Percentiles rank a stretch among this genome's conserved stretches.
These are phyloP conservation scores for Stenogyne calaminthoides DNA, from an alignment of 305 asterid genomes.

Conservation along the genomic window DNA sequence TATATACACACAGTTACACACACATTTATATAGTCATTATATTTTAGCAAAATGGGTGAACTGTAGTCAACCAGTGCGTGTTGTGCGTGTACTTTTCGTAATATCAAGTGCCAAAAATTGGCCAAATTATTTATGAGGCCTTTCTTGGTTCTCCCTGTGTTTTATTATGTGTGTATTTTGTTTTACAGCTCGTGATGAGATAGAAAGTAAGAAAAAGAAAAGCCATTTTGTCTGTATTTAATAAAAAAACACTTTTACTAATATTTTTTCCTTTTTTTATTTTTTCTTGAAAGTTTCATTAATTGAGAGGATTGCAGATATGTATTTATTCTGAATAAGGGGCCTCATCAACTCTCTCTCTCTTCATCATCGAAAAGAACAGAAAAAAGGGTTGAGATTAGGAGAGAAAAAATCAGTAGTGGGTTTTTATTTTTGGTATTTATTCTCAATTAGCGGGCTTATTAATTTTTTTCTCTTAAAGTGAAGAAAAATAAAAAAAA, in stretches of 20 bases:
- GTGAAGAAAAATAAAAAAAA: conserved; percentile 1
- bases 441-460: not conserved
- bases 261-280: not conserved
- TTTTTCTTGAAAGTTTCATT: conserved; percentile 23
- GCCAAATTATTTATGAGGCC: not conserved
- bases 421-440: conserved; percentile 23
- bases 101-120: not conserved
- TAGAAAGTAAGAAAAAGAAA: conserved; percentile 42
- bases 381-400: not conserved
- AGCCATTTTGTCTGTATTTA: conserved; percentile 47
- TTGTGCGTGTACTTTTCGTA: conserved; percentile 24
- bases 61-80: conserved; percentile 22
- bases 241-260: not conserved
- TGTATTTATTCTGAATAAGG: not conserved
- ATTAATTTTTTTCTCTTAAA: not conserved
- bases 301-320: not conserved
- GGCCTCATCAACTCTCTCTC: not conserved
- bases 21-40: not conserved
- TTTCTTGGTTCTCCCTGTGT: conserved; percentile 14
- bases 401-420: conserved; percentile 1
- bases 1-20: too few relatives aligned
- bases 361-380: not conserved
- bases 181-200: conserved; percentile 65
- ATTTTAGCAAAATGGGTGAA: conserved; percentile 22
- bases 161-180: too few relatives aligned